phyloP scores from a whole-genome alignment of 2,329 filamentous ascomycete species.

The Volutella citrinella region DNA sequence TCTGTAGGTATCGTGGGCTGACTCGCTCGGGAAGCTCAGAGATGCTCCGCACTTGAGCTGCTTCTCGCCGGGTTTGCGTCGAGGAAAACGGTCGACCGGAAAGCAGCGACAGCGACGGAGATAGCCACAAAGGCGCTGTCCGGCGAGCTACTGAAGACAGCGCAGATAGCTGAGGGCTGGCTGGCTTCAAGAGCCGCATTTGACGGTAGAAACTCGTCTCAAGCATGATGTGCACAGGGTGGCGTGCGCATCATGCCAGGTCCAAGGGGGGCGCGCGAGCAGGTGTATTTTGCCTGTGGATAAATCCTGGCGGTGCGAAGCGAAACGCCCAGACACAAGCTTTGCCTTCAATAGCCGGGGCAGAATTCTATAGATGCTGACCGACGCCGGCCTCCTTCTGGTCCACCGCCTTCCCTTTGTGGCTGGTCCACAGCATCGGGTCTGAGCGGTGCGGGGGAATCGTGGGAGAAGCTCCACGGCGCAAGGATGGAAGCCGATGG shows the following conservation, averaged over 20 bases:
- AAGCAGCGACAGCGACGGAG: conserved; percentile 37
- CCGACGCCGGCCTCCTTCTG: conserved; percentile 14
- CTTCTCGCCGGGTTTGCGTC: too few relatives aligned
- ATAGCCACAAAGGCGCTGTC: background rate
- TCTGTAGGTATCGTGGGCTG: conserved; percentile 34
- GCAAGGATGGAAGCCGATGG: too few relatives aligned
- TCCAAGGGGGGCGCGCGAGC: conserved; percentile 4
- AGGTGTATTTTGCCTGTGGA: conserved; percentile 10
- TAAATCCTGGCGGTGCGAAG: conserved; percentile 13
- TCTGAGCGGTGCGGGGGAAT: background rate
- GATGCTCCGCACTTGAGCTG: conserved; percentile 28
- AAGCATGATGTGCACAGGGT: conserved; percentile 18
- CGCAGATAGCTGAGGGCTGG: conserved; percentile 1
- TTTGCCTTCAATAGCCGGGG: conserved; percentile 7
- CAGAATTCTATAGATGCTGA: conserved; percentile 15
- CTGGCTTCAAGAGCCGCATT: conserved; percentile 11
- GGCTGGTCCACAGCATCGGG: too few relatives aligned
- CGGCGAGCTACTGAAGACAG: conserved; percentile 3
- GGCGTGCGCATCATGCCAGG: conserved; percentile 12
- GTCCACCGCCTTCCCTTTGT: conserved; percentile 22
- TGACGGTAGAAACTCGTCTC: conserved; percentile 13
- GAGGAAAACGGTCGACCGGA: conserved; percentile 41
- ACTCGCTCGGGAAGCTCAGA: conserved; percentile 32
- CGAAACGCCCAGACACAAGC: conserved; percentile 10
- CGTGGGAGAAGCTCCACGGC: background rate